Conservation (phyloP, 176 grass and related monocot species). For the Hordeum marinum region DNA sequence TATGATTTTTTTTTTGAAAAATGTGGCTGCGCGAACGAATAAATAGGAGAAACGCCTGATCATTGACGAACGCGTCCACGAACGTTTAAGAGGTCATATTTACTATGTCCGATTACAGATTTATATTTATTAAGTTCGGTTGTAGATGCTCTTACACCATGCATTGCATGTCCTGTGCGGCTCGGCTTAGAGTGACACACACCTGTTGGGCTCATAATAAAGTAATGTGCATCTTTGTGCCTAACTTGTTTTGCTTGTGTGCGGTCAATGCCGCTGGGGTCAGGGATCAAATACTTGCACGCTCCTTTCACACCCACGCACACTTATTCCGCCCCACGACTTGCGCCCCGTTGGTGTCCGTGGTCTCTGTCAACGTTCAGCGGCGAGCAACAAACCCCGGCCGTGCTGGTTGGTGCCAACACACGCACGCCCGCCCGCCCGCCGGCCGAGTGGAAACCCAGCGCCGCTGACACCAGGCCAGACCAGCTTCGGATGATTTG, state of each 20-base stretch:
- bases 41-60: no score
- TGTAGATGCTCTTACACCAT: no score
- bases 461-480: background rate
- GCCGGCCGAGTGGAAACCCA: slow-evolving; percentile 20
- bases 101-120: no score
- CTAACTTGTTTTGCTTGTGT: background rate
- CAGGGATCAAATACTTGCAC: background rate
- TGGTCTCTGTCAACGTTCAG: background rate
- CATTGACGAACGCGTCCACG: no score
- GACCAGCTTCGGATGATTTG: no score
- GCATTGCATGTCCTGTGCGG: background rate
- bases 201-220: background rate
- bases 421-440: no score
- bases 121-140: no score
- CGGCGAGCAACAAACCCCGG: background rate
- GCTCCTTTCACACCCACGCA: background rate
- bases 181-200: background rate
- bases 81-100: no score
- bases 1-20: no score
- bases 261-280: background rate
- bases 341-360: background rate
- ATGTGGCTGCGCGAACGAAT: no score
- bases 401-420: slow-evolving; percentile 26
- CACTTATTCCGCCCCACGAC: slow-evolving; percentile 10
- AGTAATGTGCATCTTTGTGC: background rate